A percentile compares a stretch with the other conserved stretches of the same genome.
Conservation (phyloP, 2,329 filamentous ascomycete genomes). For the Trichoderma koningiopsis region DNA sequence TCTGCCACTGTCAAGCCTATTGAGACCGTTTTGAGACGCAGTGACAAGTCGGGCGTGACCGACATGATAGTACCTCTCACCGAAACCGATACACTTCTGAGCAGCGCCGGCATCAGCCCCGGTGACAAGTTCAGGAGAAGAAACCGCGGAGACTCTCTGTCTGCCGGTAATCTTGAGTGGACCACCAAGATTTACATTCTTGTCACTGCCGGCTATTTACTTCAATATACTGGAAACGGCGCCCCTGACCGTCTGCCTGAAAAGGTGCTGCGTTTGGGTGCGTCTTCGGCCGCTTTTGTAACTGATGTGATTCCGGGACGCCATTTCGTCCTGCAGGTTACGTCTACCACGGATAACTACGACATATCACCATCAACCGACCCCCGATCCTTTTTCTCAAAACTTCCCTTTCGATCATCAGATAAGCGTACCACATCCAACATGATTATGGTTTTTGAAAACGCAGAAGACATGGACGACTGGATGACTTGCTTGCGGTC, state of each 20-base stretch:
- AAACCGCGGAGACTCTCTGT: conserved; percentile 26
- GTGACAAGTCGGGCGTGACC: conserved; percentile 49
- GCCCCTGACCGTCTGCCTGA: conserved; percentile 72
- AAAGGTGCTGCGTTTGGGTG: conserved; percentile 70
- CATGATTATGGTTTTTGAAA: conserved; percentile 73
- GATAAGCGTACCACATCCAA: conserved; percentile 62
- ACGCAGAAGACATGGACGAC: conserved; percentile 71
- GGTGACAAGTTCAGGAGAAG: conserved; percentile 29
- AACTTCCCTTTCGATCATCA: conserved; percentile 58
- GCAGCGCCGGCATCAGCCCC: conserved; percentile 1
- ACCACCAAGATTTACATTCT: conserved; percentile 69
- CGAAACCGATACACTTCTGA: conserved; percentile 3
- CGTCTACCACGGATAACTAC: conserved; percentile 64
- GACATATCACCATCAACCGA: conserved; percentile 55
- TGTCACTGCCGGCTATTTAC: conserved; percentile 68
- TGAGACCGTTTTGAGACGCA: conserved; percentile 67
- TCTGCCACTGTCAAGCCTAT: conserved; percentile 67
- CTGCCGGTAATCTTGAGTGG: conserved; percentile 21
- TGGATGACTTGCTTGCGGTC: conserved; percentile 71
- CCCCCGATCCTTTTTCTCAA: conserved; percentile 64
- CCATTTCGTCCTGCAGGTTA: conserved; percentile 79
- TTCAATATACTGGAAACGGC: conserved; percentile 74
- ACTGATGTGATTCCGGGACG: conserved; percentile 78
- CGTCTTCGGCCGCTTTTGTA: conserved; percentile 76
- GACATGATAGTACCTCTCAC: conserved; percentile 28